Evolutionary conservation across 140 eudicot genomes (phyloP), one percentile per base, ranked within the genome.

Genomic region (Erigeron philadelphicus): DNA sequence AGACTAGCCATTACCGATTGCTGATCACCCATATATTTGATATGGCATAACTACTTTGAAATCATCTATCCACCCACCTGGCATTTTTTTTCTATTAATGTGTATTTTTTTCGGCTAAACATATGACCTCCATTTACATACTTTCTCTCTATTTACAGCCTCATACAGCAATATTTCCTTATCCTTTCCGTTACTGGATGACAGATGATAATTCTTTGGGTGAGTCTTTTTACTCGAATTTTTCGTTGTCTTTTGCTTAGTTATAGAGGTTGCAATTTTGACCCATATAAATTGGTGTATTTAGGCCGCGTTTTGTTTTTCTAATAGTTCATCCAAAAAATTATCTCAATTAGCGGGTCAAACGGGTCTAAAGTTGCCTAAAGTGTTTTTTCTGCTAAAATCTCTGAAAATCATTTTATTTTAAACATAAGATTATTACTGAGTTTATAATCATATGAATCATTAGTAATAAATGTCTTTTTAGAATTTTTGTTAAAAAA

Each of bases 91-190:
- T 15, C 58, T 52, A 52, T 61, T n/a, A 5, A 17, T 10, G 11
- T 43, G 18, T 23, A 23, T 41, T 8, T n/a, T 50, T 38, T 11
- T 0, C 13, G 18, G 17, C 69, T 59, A 70, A 17, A 72, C 31
- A n/a, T 62, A 73, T 63, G 18, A 11, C 68, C 15, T 56, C 57
- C 18, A 12, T 63, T 49, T 18, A 13, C 64, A 3, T 52, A 5
- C 21, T 3, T 41, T 57, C 23, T 25, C 62, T 3, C 38, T 67
- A 19, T 59, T 50, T 81, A 45, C 84, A 91, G 97, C 91, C 91
- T 12, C 60, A 88, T 50, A 88, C 96, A 7, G 95, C 89, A 58
- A 75, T 91, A 55, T 91, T 88, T 71, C 97, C 97, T 5, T 8
- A 75, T 56, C 46, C 90, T 40, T 91, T 80, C 71, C 73, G 67